Conservation (phyloP, 2,329 filamentous ascomycete genomes). For the Pleurostoma richardsiae region DNA sequence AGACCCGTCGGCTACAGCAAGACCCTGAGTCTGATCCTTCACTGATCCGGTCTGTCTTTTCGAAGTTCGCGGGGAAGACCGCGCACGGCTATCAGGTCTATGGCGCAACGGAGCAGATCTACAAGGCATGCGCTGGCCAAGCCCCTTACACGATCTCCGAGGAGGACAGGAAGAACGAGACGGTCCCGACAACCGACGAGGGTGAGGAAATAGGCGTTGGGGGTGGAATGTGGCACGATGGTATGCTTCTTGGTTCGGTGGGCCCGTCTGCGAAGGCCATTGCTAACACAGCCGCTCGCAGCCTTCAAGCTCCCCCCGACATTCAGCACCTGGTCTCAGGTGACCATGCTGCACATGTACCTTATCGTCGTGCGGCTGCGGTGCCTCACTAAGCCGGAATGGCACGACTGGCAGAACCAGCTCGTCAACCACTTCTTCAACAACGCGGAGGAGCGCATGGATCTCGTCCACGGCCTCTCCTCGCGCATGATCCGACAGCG, state of each 20-base stretch:
- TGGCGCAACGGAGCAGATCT: constrained; percentile 71
- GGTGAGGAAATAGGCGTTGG: constrained; percentile 80
- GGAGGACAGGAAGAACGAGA: constrained; percentile 57
- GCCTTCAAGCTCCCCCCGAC: constrained; percentile 76
- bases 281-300: constrained; percentile 25
- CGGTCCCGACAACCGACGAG: constrained; percentile 65
- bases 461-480: constrained; percentile 67
- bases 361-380: constrained; percentile 79
- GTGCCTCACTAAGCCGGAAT: constrained; percentile 64
- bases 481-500: constrained; percentile 55
- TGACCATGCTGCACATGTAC: constrained; percentile 96
- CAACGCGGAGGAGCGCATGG: constrained; percentile 79
- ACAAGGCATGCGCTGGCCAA: constrained; percentile 66
- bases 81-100: constrained; percentile 68
- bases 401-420: constrained; percentile 79
- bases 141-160: constrained; percentile 75
- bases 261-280: too few relatives aligned
- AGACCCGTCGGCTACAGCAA: background rate
- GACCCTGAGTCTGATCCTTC: too few relatives aligned
- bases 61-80: background rate
- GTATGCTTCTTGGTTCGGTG: constrained; percentile 38
- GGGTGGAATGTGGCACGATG: constrained; percentile 74
- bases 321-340: constrained; percentile 93
- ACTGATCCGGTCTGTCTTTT: too few relatives aligned
- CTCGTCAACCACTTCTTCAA: constrained; percentile 94